These are phyloP conservation scores for Eleusine indica DNA, from an alignment of 176 grass and related monocot genomes.

Conservation along the genomic window DNA sequence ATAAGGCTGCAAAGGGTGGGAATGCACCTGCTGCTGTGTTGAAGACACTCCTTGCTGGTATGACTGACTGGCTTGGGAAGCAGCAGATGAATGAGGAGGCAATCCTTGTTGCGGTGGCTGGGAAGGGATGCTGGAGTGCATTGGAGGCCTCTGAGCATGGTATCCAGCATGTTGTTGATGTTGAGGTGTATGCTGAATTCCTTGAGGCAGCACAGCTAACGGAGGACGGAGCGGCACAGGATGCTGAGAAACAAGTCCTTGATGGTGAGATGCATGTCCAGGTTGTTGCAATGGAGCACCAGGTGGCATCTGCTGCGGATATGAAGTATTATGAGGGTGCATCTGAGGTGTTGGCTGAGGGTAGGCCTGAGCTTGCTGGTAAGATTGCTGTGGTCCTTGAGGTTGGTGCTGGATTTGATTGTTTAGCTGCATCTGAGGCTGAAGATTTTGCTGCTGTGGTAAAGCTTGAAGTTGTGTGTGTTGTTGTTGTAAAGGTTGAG, in stretches of 20 bases:
- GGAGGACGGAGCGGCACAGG: slow-evolving; percentile 47
- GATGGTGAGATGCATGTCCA: slow-evolving; percentile 45
- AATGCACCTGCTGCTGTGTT: slow-evolving; percentile 53
- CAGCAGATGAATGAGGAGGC: slow-evolving; percentile 34
- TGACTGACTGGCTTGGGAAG: slow-evolving; percentile 50
- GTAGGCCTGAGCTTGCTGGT: slow-evolving; percentile 56
- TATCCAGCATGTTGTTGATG: slow-evolving; percentile 58
- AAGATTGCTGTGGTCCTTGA: slow-evolving; percentile 55
- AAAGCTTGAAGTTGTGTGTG: slow-evolving; percentile 47
- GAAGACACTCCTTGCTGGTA: slow-evolving; percentile 59
- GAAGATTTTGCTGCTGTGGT: slow-evolving; percentile 52
- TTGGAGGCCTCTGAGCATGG: slow-evolving; percentile 44
- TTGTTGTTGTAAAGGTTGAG: slow-evolving; percentile 47
- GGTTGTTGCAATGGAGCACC: slow-evolving; percentile 48
- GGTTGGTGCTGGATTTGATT: slow-evolving; percentile 42
- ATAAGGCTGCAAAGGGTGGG: slow-evolving; percentile 44
- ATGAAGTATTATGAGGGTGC: slow-evolving; percentile 60
- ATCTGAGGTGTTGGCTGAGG: slow-evolving; percentile 38
- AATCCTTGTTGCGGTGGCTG: slow-evolving; percentile 59
- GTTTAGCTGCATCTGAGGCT: slow-evolving; percentile 46
- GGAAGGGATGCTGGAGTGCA: slow-evolving; percentile 48
- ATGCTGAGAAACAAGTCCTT: slow-evolving; percentile 53
- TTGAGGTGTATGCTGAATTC: slow-evolving; percentile 48
- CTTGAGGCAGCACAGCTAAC: slow-evolving; percentile 50
- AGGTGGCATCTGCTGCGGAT: slow-evolving; percentile 54